These are phyloP conservation scores for Erodium texanum DNA, from an alignment of 441 rosid species.

Conservation along the genomic window DNA sequence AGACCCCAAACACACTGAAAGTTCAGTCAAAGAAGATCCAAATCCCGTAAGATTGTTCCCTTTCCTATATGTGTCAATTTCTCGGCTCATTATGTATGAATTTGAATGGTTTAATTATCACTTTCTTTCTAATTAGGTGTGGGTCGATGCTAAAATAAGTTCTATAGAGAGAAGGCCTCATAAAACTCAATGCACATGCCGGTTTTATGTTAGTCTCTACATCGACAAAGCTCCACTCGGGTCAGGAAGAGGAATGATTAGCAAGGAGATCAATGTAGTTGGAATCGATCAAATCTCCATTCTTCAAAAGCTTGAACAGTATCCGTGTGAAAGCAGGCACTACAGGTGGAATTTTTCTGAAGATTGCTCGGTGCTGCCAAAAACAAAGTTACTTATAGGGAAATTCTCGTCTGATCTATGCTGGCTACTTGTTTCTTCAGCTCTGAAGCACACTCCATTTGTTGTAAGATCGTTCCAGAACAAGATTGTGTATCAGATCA, in stretches of 20 bases:
- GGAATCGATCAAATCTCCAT: conserved; percentile 50
- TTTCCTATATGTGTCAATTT: neutral
- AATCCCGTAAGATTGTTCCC: conserved; percentile 33
- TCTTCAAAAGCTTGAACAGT: conserved; percentile 50
- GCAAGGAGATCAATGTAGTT: conserved; percentile 34
- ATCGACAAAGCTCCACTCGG: conserved; percentile 49
- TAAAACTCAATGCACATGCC: conserved; percentile 51
- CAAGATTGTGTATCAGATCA: conserved; percentile 60
- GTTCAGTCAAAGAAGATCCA: conserved; percentile 25
- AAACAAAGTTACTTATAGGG: conserved; percentile 49
- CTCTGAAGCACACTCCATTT: conserved; percentile 41
- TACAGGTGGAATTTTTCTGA: conserved; percentile 61
- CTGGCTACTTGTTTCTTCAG: conserved; percentile 59
- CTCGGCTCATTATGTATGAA: too few relatives aligned
- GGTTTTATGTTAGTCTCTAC: conserved; percentile 43
- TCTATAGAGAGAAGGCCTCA: conserved; percentile 78
- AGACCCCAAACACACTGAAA: conserved; percentile 16
- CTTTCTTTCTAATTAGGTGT: conserved; percentile 37
- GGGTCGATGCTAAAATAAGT: conserved; percentile 69
- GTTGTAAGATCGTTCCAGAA: conserved; percentile 44
- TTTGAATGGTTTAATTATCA: neutral
- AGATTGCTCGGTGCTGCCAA: conserved; percentile 46
- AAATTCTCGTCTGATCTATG: conserved; percentile 59
- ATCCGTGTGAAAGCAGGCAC: conserved; percentile 35
- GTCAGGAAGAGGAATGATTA: conserved; percentile 40